Conservation (phyloP, 2,329 filamentous ascomycete genomes). For the Nothophoma quercina region DNA sequence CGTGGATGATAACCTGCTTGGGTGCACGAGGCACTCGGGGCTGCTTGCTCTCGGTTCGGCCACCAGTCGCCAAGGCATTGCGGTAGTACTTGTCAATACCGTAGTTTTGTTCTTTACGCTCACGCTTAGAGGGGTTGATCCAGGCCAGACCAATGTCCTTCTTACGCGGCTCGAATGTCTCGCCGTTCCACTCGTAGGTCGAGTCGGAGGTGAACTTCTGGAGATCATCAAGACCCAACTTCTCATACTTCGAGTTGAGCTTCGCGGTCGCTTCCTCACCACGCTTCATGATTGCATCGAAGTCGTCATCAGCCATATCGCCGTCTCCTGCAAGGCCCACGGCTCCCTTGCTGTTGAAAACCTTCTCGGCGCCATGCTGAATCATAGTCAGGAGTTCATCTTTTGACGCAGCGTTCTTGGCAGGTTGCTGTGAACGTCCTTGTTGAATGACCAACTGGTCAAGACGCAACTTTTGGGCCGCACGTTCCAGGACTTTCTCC, state of each 20-base stretch:
- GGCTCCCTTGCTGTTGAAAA: slow-evolving; percentile 79
- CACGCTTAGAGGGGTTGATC: slow-evolving; percentile 98
- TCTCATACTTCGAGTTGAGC: slow-evolving; percentile 93
- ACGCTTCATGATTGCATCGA: slow-evolving; percentile 84
- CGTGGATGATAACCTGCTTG: slow-evolving; percentile 89
- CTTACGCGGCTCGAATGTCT: slow-evolving; percentile 84
- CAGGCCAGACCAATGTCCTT: slow-evolving; percentile 92
- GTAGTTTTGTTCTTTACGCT: slow-evolving; percentile 97
- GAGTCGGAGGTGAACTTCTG: slow-evolving; percentile 98
- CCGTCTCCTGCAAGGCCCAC: slow-evolving; percentile 66
- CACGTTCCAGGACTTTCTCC: slow-evolving; percentile 95
- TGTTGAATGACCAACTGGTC: slow-evolving; percentile 99
- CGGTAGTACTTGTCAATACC: slow-evolving; percentile 99
- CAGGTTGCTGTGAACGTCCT: slow-evolving; percentile 87
- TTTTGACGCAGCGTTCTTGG: slow-evolving; percentile 91
- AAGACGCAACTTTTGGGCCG: slow-evolving; percentile 93
- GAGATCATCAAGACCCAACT: slow-evolving; percentile 93
- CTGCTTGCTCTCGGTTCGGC: slow-evolving; percentile 81
- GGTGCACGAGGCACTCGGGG: slow-evolving; percentile 95
- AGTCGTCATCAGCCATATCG: slow-evolving; percentile 83
- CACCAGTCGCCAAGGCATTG: slow-evolving; percentile 83
- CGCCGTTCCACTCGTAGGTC: slow-evolving; percentile 98
- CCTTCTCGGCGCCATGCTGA: slow-evolving; percentile 94
- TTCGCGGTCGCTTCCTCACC: slow-evolving; percentile 90
- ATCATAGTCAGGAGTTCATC: slow-evolving; percentile 98